These are phyloP conservation scores for Xylariaceae sp. DNA, from an alignment of 2,329 filamentous ascomycete species.

Conservation along the genomic window DNA sequence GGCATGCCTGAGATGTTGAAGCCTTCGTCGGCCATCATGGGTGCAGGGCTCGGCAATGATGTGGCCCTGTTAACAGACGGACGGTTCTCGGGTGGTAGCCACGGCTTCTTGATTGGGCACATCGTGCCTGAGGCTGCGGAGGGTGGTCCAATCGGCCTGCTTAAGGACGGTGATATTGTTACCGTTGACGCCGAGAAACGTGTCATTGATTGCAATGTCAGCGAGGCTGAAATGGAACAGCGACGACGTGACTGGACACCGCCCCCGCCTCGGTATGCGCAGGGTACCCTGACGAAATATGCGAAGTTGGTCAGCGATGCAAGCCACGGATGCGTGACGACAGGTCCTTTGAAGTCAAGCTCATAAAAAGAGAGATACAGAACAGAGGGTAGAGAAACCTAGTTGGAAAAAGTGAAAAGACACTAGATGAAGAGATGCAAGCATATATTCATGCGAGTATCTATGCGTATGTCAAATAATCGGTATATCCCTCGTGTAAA, in stretches of 20 bases:
- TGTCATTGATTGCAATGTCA: constrained; percentile 70
- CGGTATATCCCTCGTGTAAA: constrained; percentile 15
- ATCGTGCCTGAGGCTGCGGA: constrained; percentile 87
- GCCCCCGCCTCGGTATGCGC: constrained; percentile 62
- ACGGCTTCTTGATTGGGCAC: constrained; percentile 88
- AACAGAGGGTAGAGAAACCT: too few species aligned
- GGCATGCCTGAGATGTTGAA: constrained; percentile 97
- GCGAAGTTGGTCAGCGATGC: constrained; percentile 64
- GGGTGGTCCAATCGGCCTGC: constrained; percentile 82
- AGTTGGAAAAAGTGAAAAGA: constrained; percentile 11
- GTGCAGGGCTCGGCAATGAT: constrained; percentile 78
- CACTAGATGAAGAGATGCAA: constrained; percentile 5
- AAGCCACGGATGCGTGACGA: constrained; percentile 64
- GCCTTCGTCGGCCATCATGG: constrained; percentile 92
- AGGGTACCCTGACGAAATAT: constrained; percentile 75
- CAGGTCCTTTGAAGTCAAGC: constrained; percentile 18
- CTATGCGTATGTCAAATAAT: not conserved
- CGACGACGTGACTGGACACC: constrained; percentile 66
- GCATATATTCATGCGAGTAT: not conserved
- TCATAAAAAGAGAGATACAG: too few species aligned
- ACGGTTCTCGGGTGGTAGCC: constrained; percentile 79
- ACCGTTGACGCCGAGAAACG: constrained; percentile 81
- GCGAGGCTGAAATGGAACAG: constrained; percentile 66
- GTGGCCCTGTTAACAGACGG: constrained; percentile 77
- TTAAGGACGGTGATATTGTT: constrained; percentile 80